Base-by-base conservation (phyloP, 2,329 filamentous ascomycete genomes). In the Myotisia sp. region DNA sequence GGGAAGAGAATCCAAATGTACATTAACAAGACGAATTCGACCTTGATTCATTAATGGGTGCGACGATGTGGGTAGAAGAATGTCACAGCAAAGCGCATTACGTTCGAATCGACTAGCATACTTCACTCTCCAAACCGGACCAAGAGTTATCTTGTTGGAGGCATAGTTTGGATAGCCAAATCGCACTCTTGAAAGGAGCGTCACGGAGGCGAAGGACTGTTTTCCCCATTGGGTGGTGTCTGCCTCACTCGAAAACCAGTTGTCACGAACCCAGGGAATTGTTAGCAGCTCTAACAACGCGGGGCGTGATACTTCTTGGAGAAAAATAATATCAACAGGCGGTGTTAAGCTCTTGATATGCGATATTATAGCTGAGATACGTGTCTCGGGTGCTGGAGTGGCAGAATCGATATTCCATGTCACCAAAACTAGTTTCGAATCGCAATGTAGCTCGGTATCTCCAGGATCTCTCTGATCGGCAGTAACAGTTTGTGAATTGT, bases 1-100 rank as follows among this genome's bases (percentile, higher is more conserved):
- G 0, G 45, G 36, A 4, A 55, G 47, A 1, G 53, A 60, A 38
- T 62, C 56, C 6, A 62, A 46, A 34, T 62, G 57, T 8, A 62
- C 54, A 20, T 62, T 62, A 35, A 55, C 34, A n/a, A 61, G 46
- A 5, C 51, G 51, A 16, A 53, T 32, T 19, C 42, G 41, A 16
- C 21, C 35, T 2, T 9, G 26, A 13, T 29, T 24, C 33, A 28
- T 28, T 28, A 16, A 28, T 12, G 17, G 8, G n/a, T 24, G 6
- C n/a, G 19, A 24, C 3, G 14, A 16, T n/a, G 16, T 14, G 12
- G 38, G 39, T 6, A 51, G 17, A 8, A 50, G 36, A 6, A 59
- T 18, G 24, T 60, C 55, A 37, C 55, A 55, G 37, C 53, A 60
- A 4, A 60, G 46, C 1, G 55, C 55, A 38, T 57, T 47, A 19